Evolutionary conservation across 331 rosid species (phyloP), one percentile per base, ranked within the genome.

Genomic region (Rhamnella rubrinervis): DNA sequence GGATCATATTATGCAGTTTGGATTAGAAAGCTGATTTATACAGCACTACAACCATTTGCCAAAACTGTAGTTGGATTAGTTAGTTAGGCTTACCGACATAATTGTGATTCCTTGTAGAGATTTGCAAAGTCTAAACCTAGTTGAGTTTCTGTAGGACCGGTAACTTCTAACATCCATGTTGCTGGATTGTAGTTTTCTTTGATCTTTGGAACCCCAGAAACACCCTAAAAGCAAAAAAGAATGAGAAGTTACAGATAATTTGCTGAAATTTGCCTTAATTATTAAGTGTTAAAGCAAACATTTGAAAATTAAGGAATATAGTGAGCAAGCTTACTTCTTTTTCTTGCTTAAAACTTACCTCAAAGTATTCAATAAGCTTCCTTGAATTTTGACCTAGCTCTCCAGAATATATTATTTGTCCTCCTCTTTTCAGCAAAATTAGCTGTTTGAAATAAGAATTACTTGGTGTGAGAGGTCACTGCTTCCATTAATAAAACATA

Each of bases 91-190:
- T 77, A 88, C 91, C 61, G 47, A 66, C 60, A 63, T 49, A 88
- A 78, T 46, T 60, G 44, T 11, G 95, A 88, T 50, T 75, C 79
- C 47, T 58, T 72, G 65, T 82, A 84, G 50, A 84, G 64, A 56
- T 70, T 76, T 8, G 85, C 83, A 75, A 88, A 85, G 81, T 88
- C 85, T 21, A 79, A 31, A 21, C 79, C 77, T 3, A 81, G 71
- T 63, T 77, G 77, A 71, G 84, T 60, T 78, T 88, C 91, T 31
- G 63, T 39, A 44, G 73, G 56, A 71, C 70, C 28, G 50, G 84
- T 85, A 26, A 85, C 66, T 2, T 88, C 95, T 61, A 88, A 75
- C 95, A 85, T 83, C 88, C 95, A 88, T 50, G 89, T 81, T 13
- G 91, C 91, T 0, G 89, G 91, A 78, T 85, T 85, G 67, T 72